These are phyloP conservation scores for barrel medic (Medicago truncatula) DNA, from an alignment of 306 rosid species.

Conservation along the genomic window MtrunA17r5.0-ANR NC_053042.1:39664001-39664500, in stretches of 20 bases:
- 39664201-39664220: neutral
- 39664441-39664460: neutral
- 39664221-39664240: neutral
- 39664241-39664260: neutral
- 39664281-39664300: slow-evolving; percentile 27
- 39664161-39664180: slow-evolving; percentile 4
- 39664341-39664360: neutral
- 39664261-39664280: slow-evolving; percentile 27
- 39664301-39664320: neutral
- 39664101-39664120: neutral
- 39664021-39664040: neutral
- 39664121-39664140: neutral
- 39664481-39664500: slow-evolving; percentile 1
- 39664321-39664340: neutral
- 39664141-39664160: neutral
- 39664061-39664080: neutral
- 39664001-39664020: slow-evolving; percentile 7
- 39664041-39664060: slow-evolving; percentile 9
- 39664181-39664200: neutral
- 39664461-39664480: neutral
- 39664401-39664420: neutral
- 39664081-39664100: neutral
- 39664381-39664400: neutral
- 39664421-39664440: neutral
- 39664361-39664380: neutral